Conservation (phyloP, 2,329 filamentous ascomycete species). For the Cercospora sojina region DNA sequence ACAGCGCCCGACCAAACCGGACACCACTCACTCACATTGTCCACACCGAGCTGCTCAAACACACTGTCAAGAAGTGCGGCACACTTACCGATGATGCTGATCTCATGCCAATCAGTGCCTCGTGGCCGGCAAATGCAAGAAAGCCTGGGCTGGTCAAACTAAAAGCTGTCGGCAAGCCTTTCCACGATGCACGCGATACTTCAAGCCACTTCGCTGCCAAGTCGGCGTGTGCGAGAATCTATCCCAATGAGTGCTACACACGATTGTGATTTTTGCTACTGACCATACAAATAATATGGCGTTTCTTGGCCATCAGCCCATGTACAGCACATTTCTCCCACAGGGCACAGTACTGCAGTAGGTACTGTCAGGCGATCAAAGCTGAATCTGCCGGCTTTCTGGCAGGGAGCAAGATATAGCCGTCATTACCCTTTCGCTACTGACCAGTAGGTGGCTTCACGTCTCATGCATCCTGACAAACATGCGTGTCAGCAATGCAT, state of each 20-base stretch:
- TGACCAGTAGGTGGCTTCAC: not conserved
- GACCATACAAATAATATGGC: not conserved
- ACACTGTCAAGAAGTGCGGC: not conserved
- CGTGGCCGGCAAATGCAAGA: not conserved
- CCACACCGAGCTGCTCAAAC: not conserved
- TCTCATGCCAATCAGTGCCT: not conserved
- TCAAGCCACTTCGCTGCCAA: not conserved
- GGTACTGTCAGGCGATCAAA: not conserved
- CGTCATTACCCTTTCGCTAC: not conserved
- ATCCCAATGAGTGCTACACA: not conserved
- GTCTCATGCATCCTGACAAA: not conserved
- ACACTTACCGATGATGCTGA: not conserved
- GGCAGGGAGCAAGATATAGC: not conserved
- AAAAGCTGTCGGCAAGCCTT: not conserved
- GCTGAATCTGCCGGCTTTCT: not conserved
- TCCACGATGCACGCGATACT: not conserved
- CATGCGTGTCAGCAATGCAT: not conserved
- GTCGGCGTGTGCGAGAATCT: not conserved
- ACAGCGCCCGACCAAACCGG: not conserved
- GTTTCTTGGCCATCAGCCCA: not conserved
- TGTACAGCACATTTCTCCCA: not conserved
- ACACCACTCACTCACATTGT: not conserved
- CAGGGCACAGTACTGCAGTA: not conserved
- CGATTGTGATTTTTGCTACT: not conserved
- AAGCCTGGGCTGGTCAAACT: not conserved